These are phyloP conservation scores for Ophiostoma tasmaniense DNA, from an alignment of 2,329 filamentous ascomycete genomes.

Conservation along the genomic window DNA sequence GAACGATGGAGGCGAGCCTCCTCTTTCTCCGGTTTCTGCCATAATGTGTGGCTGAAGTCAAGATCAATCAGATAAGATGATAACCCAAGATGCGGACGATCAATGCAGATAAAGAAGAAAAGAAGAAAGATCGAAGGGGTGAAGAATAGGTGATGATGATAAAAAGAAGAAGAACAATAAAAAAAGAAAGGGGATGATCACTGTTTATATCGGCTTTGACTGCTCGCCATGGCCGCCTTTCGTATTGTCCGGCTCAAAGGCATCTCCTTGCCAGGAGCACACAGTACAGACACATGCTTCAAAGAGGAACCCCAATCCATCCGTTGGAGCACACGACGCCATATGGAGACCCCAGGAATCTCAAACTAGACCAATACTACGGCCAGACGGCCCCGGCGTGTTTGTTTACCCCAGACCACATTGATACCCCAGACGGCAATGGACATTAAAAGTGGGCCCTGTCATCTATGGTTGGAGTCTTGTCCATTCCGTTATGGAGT, in stretches of 20 bases:
- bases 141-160: background rate
- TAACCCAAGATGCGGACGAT: background rate
- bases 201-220: background rate
- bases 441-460: background rate
- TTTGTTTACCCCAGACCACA: background rate
- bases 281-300: background rate
- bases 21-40: background rate
- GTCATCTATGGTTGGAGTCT: background rate
- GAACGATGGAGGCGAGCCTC: background rate
- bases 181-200: background rate
- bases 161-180: background rate
- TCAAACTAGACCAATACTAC: background rate
- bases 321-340: background rate
- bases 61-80: background rate
- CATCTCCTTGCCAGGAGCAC: background rate
- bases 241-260: background rate
- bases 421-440: background rate
- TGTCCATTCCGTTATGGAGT: background rate
- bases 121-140: background rate
- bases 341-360: background rate
- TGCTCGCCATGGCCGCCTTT: background rate
- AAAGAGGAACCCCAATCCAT: background rate
- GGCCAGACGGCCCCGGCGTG: background rate
- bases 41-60: background rate
- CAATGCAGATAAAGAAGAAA: background rate